Base-by-base conservation (phyloP, 2,329 filamentous ascomycete genomes). In the Lachnellula subtilissima region DNA sequence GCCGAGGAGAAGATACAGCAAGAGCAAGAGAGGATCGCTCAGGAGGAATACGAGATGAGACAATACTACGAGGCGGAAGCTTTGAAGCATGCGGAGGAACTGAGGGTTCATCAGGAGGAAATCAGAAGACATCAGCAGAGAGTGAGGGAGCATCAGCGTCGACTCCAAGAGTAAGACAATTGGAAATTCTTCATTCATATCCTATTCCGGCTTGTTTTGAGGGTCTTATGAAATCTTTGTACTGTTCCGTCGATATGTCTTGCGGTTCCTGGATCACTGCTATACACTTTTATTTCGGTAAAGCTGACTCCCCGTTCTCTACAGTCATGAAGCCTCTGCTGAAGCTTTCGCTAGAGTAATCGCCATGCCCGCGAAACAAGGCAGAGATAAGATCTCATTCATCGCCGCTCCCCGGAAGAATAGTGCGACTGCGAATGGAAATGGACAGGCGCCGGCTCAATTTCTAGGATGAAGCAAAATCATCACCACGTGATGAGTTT, bases 261-360 rank as follows among this genome's bases (percentile, higher is more conserved):
- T 8, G 28, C 9, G 28, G 7, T 28, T 25, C 25, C 5, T 25
- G 25, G 5, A 4, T 25, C 5, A 7, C 25, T 28, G 28, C 28
- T 28, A 9, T 28, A 28, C 28, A 28, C 28, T 28, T 28, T 28
- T 28, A 28, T 28, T 9, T 17, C 11, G 37, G n/a, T 15, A 39
- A 17, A 39, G n/a, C 37, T 39, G 37, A 39, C 14, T 39, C 12
- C 37, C n/a, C 14, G n/a, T 17, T 39, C n/a, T 17, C 12, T 14
- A 14, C 12, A 17, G 67, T 48, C 66, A 69, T 50, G 66, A 68
- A 50, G 66, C 65, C 8, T 65, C 61, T 17, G 60, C 63, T 35
- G 66, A 67, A 56, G 65, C 65, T 4, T 69, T 69, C 50, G 67
- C 67, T 9, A 68, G 65, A 55, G 66, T 69, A 7, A 68, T 69